phyloP scores from a whole-genome alignment of 1,139 yeast species.

The Sugiyamaella neomexicana region DNA sequence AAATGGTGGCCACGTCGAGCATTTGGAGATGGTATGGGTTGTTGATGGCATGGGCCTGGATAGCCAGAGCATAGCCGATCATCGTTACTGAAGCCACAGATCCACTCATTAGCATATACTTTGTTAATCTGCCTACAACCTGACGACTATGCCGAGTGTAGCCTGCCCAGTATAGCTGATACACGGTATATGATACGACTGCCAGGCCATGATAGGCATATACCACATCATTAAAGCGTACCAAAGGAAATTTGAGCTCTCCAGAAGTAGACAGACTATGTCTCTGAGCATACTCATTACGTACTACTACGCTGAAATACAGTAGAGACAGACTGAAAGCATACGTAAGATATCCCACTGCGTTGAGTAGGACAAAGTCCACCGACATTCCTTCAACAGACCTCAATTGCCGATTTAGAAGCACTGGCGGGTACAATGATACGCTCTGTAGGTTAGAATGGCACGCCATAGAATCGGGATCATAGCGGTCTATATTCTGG shows the following conservation, averaged over 20 bases:
- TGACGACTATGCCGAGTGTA: constrained; percentile 39
- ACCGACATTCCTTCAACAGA: constrained; percentile 50
- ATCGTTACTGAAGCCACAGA: constrained; percentile 26
- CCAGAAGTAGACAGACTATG: constrained; percentile 31
- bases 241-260: constrained; percentile 41
- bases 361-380: constrained; percentile 46
- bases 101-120: constrained; percentile 25
- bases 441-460: constrained; percentile 41
- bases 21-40: constrained; percentile 34
- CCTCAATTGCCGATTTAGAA: constrained; percentile 41
- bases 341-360: constrained; percentile 48
- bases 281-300: constrained; percentile 43
- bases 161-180: constrained; percentile 43
- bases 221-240: constrained; percentile 48
- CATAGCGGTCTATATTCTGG: no score
- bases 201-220: constrained; percentile 48
- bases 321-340: constrained; percentile 44
- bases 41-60: constrained; percentile 25
- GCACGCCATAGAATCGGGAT: no score
- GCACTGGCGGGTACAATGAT: constrained; percentile 49
- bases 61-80: constrained; percentile 31
- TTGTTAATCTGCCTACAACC: constrained; percentile 31
- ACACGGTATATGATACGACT: constrained; percentile 39
- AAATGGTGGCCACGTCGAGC: constrained; percentile 44
- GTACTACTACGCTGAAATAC: constrained; percentile 41